A percentile compares a stretch with the other conserved stretches of the same genome.
These are phyloP conservation scores for Hordeum marinum DNA, from an alignment of 176 grass and related monocot species.

Conservation along the genomic window DNA sequence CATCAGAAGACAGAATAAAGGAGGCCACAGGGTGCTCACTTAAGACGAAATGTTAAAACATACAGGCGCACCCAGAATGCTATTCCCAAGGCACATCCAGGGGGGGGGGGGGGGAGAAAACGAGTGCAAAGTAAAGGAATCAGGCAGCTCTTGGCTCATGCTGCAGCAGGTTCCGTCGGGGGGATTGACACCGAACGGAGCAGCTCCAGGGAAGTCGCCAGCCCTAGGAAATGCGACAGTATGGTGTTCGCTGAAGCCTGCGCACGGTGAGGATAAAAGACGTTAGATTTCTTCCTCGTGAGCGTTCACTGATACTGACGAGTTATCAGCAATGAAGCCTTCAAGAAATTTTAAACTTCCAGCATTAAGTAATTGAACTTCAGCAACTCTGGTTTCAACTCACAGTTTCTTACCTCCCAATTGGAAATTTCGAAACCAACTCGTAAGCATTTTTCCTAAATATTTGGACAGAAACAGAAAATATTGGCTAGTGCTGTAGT, in stretches of 20 bases:
- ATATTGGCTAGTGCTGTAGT: neutral
- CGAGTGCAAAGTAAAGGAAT: neutral
- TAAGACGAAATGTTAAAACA: neutral
- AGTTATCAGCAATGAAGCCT: neutral
- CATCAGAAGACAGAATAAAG: no score
- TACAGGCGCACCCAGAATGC: neutral
- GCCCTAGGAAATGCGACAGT: slow-evolving; percentile 87
- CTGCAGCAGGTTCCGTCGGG: slow-evolving; percentile 39
- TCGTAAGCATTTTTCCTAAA: neutral
- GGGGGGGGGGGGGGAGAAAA: no score
- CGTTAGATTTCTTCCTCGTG: neutral
- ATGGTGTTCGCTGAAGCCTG: slow-evolving; percentile 95
- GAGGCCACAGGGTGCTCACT: neutral
- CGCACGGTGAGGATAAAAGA: neutral
- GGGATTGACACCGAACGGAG: slow-evolving; percentile 71
- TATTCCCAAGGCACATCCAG: neutral
- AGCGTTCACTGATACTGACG: neutral
- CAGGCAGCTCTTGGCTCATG: slow-evolving; percentile 14
- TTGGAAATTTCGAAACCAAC: neutral
- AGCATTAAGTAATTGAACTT: neutral
- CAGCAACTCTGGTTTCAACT: neutral
- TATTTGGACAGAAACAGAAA: neutral
- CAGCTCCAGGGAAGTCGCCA: slow-evolving; percentile 76
- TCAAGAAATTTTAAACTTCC: neutral
- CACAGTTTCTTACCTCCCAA: neutral